phyloP scores from a whole-genome alignment of 352 stramenopile genomes.

The Globisporangium cystogenes region DNA sequence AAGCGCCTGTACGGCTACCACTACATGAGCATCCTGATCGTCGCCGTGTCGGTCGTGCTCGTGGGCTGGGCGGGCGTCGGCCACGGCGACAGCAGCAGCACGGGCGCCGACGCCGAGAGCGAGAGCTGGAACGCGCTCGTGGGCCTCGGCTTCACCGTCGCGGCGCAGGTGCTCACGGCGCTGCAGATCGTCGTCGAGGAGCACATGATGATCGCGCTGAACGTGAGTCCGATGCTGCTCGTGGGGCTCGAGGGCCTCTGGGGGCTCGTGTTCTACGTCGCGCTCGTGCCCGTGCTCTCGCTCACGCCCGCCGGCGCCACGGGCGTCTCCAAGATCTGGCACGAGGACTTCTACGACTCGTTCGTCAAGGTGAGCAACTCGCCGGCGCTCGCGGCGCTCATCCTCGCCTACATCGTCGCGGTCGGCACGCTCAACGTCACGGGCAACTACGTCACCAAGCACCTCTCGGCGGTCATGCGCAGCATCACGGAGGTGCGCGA shows the following conservation, averaged over 20 bases:
- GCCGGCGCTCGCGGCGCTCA: conserved; percentile 41
- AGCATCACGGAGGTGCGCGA: conserved; percentile 72
- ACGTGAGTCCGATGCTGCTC: conserved; percentile 84
- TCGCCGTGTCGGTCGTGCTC: conserved; percentile 62
- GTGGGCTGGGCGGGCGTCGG: conserved; percentile 65
- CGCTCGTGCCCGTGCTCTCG: conserved; percentile 63
- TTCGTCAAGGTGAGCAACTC: conserved; percentile 74
- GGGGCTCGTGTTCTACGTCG: conserved; percentile 77
- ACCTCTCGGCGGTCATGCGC: conserved; percentile 77
- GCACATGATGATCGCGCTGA: conserved; percentile 77
- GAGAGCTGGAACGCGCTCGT: conserved; percentile 54
- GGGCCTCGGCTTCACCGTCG: conserved; percentile 71
- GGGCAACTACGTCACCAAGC: conserved; percentile 84
- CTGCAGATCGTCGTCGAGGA: conserved; percentile 90
- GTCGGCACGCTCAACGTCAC: conserved; percentile 81
- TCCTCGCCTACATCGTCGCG: conserved; percentile 58
- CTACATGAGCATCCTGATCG: conserved; percentile 76
- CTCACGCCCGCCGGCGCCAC: conserved; percentile 40
- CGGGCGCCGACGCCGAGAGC: neutral
- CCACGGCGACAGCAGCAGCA: conserved; percentile 11
- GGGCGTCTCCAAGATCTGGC: conserved; percentile 65
- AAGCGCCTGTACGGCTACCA: conserved; percentile 83
- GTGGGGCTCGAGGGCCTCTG: conserved; percentile 86
- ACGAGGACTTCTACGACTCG: conserved; percentile 80
- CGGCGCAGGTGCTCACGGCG: conserved; percentile 74